Evolutionary conservation across 2,329 filamentous ascomycete genomes (phyloP).

Genomic region (Ophiocordyceps robertsii): DNA sequence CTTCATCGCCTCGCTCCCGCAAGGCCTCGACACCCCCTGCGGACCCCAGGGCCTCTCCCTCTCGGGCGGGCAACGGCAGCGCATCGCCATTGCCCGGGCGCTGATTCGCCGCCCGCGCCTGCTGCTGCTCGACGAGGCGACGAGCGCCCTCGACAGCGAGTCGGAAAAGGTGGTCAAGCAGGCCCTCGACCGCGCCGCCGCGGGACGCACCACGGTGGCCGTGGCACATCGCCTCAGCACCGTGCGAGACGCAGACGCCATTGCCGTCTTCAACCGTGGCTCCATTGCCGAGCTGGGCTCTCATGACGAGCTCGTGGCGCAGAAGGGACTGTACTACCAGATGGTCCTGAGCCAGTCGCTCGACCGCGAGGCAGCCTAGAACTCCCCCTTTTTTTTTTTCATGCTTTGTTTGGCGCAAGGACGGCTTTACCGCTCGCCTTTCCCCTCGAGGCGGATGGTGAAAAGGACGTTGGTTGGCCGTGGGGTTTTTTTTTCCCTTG

Average conservation of each 20-base stretch:
- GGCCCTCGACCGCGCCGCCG: slow-evolving; percentile 36
- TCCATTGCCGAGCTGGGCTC: slow-evolving; percentile 44
- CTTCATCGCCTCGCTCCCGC: slow-evolving; percentile 40
- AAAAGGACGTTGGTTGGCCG: no score
- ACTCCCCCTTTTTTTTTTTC: no score
- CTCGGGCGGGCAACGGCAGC: slow-evolving; percentile 60
- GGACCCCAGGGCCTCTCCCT: slow-evolving; percentile 56
- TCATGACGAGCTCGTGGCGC: slow-evolving; percentile 41
- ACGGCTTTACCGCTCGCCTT: no score
- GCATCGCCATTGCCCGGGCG: slow-evolving; percentile 58
- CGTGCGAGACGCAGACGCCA: slow-evolving; percentile 44
- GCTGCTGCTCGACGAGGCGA: slow-evolving; percentile 62
- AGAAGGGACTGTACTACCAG: slow-evolving; percentile 34
- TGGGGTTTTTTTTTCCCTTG: no score
- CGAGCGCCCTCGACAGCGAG: slow-evolving; percentile 48
- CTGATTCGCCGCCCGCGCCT: slow-evolving; percentile 54
- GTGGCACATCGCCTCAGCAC: slow-evolving; percentile 49
- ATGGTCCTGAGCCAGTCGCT: slow-evolving; percentile 35
- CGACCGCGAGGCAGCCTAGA: slow-evolving; percentile 16
- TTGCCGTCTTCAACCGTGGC: slow-evolving; percentile 41
- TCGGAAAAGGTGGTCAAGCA: slow-evolving; percentile 52
- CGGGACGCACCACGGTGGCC: slow-evolving; percentile 40
- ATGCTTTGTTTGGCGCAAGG: no score
- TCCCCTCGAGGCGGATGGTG: no score
- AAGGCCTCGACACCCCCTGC: slow-evolving; percentile 49